phyloP scores from a whole-genome alignment of 139 green algal species.

The Tetradesmus lagerheimii region DNA sequence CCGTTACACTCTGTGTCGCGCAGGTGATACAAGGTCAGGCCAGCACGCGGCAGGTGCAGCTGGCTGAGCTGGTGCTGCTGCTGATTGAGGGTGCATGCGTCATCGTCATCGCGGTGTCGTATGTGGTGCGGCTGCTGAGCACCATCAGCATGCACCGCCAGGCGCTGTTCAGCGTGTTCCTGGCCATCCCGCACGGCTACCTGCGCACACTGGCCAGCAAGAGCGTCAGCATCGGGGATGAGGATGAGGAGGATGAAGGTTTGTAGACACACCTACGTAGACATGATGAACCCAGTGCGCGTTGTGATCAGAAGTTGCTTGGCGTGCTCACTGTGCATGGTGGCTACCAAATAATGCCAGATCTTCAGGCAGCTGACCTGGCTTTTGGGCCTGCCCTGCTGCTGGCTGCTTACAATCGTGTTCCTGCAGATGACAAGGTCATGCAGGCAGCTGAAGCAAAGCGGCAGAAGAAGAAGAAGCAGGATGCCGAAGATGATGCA shows the following conservation, averaged over 20 bases:
- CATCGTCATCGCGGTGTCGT: conserved; percentile 23
- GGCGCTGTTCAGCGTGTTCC: conserved; percentile 57
- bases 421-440: background rate
- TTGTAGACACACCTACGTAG: background rate
- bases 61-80: conserved; percentile 52
- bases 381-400: too few relatives aligned
- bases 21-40: conserved; percentile 43
- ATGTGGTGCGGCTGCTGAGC: conserved; percentile 49
- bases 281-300: too few relatives aligned
- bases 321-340: too few relatives aligned
- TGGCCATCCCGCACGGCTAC: conserved; percentile 57
- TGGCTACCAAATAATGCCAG: too few relatives aligned
- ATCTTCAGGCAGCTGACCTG: too few relatives aligned
- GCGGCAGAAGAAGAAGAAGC: conserved; percentile 1
- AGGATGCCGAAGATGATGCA: background rate
- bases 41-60: conserved; percentile 45
- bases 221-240: conserved; percentile 47
- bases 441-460: conserved; percentile 2
- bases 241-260: conserved; percentile 47
- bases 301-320: too few relatives aligned
- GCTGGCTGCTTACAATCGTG: background rate
- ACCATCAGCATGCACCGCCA: conserved; percentile 52
- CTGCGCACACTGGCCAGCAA: conserved; percentile 59
- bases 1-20: background rate
- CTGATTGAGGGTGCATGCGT: conserved; percentile 50